Conservation (phyloP, 2,329 filamentous ascomycete species). For the Aphanocladium album region DNA sequence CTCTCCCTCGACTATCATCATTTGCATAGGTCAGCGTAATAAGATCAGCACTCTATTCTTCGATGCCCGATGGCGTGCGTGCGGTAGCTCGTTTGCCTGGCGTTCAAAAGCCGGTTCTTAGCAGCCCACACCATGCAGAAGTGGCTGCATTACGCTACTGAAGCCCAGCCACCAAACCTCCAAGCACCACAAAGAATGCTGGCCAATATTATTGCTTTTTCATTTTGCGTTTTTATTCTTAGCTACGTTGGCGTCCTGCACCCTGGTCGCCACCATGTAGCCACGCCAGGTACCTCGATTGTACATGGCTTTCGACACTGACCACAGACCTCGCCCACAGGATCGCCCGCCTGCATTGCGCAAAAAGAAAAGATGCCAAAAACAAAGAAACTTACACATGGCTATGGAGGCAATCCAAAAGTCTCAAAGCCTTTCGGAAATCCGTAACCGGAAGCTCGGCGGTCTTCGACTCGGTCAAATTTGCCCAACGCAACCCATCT, state of each 20-base stretch:
- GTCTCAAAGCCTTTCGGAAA: neutral
- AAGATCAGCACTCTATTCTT: neutral
- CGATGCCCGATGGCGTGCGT: neutral
- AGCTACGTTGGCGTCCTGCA: neutral
- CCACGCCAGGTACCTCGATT: neutral
- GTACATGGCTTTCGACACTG: neutral
- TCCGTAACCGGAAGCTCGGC: neutral
- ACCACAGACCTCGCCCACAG: constrained; percentile 32
- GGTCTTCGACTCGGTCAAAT: neutral
- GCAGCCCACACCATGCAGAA: neutral
- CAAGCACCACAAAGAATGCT: neutral
- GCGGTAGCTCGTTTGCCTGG: neutral
- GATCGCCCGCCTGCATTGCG: constrained; percentile 45
- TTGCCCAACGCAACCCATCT: neutral
- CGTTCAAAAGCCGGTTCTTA: neutral
- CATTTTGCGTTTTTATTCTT: neutral
- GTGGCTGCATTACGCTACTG: neutral
- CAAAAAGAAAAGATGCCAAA: constrained; percentile 31
- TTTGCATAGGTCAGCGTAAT: neutral
- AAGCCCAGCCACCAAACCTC: neutral
- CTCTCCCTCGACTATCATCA: neutral
- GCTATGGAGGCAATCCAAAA: neutral
- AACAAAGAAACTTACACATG: neutral
- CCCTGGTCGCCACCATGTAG: neutral
- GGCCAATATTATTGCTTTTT: neutral